Base-by-base conservation (phyloP, 1,284 basidiomycete species). In the Leccinum subrobustum region DNA sequence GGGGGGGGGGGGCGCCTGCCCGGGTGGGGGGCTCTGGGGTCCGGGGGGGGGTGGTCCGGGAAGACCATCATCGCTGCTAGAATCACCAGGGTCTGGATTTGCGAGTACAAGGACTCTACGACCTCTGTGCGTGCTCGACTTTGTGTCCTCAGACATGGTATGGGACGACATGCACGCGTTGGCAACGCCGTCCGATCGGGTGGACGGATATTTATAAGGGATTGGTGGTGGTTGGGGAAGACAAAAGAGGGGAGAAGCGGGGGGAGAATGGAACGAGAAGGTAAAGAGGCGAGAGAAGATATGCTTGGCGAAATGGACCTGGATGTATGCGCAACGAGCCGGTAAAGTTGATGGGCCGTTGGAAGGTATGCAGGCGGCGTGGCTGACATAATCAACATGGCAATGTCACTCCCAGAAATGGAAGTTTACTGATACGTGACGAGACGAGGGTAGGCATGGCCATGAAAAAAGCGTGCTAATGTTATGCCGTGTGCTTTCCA, bases 61-160 rank as follows among this genome's bases (percentile, higher is more conserved):
- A 54, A 59, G 64, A 59, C 75, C 76, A 54, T 79, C 79, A 31
- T 81, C 80, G 67, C 81, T 80, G 66, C 79, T 78, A 39, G 77
- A 78, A 37, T 75, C 74, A 58, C 78, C 83, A 44, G 83, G 81
- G 68, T 81, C 78, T 12, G 83, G 84, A 70, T 89, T 89, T 60
- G 81, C 80, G 65, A 89, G 80, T 70, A 83, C 79, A 55, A 87
- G 80, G 58, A 82, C 70, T 58, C 75, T 75, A 62, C 70, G 73
- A 37, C 58, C 60, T 61, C 65, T 74, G 51, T 67, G 65, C 25
- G 68, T 66, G 66, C 64, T 69, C 44, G 78, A 78, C 71, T 70
- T 76, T 55, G 73, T 62, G 66, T 80, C 81, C 71, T 81, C 81
- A 60, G 78, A 77, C 78, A 79, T 82, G 67, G 66, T 60, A 63